These are phyloP conservation scores for Mariannaea sp. DNA, from an alignment of 2,329 filamentous ascomycete genomes.

Conservation along the genomic window DNA sequence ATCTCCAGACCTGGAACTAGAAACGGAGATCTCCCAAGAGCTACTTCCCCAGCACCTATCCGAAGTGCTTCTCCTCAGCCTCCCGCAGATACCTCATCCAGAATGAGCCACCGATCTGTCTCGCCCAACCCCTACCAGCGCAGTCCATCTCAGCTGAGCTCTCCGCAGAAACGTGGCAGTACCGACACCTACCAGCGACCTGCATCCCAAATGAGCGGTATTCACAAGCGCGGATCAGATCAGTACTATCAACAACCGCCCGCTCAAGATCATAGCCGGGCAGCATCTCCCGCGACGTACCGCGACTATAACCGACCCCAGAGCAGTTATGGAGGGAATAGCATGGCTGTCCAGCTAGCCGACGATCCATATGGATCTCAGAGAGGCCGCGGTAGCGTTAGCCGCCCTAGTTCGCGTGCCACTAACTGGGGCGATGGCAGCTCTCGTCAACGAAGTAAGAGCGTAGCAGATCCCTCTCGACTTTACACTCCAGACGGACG, in stretches of 20 bases:
- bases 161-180: slow-evolving; percentile 46
- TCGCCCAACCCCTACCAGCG: slow-evolving; percentile 68
- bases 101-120: slow-evolving; percentile 51
- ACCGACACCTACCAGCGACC: slow-evolving; percentile 56
- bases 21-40: slow-evolving; percentile 62
- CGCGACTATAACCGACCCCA: slow-evolving; percentile 54
- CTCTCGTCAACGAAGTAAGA: slow-evolving; percentile 73
- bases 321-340: slow-evolving; percentile 56
- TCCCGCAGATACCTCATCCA: slow-evolving; percentile 50
- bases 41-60: slow-evolving; percentile 70
- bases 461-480: slow-evolving; percentile 78
- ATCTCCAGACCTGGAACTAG: slow-evolving; percentile 64
- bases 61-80: slow-evolving; percentile 69
- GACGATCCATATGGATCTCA: slow-evolving; percentile 65
- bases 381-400: slow-evolving; percentile 56
- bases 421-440: slow-evolving; percentile 61
- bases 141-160: slow-evolving; percentile 46
- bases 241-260: slow-evolving; percentile 60
- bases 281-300: slow-evolving; percentile 55
- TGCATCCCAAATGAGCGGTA: slow-evolving; percentile 46
- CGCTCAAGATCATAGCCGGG: slow-evolving; percentile 52
- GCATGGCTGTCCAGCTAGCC: slow-evolving; percentile 73
- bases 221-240: slow-evolving; percentile 53
- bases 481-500: slow-evolving; percentile 86
- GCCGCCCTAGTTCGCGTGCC: slow-evolving; percentile 54